Evolutionary conservation across 2,329 filamentous ascomycete species (phyloP), one percentile per base, ranked within the genome.

Genomic region (Fusarium coffeatum): DNA sequence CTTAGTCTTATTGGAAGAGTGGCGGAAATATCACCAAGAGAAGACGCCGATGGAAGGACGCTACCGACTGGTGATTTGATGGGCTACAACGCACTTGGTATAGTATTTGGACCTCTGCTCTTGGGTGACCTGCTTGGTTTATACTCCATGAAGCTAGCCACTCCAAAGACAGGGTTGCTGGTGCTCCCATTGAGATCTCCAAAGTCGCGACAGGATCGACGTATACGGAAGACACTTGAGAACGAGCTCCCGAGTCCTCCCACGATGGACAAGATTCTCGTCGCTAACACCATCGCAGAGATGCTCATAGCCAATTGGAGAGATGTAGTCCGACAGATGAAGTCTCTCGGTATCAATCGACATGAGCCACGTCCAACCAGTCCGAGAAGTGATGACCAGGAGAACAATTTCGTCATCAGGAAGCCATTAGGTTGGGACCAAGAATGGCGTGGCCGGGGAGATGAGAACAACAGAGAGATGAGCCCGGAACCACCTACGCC

Each of bases 281-380:
- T 89, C 56, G 88, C 88, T 13, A 90, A 88, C 63, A 79, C 80
- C 32, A 85, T 92, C 30, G 81, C 88, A 0, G 88, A 90, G 75
- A 91, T 92, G 88, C 79, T 92, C 8, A 87, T 92, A 50, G 80
- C 84, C 2, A 85, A 90, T 66, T 92, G 90, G 90, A 82, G 86
- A 61, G 88, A 90, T 49, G 83, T 91, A 13, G 87, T 90, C 45
- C 81, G 84, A 41, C 86, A 92, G 59, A 85, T 91, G 81, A 86
- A 81, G 59, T 83, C 80, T 43, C 73, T 90, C 3, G 78, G 78
- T 3, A 74, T 74, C 20, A 73, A 78, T 30, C 69, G 66, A 27
- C 74, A 68, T 20, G 68, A 76, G 16, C 42, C 55, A 13, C 73
- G 71, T 8, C 57, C 72, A 6, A 55, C 18, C 16, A 69, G 60